Base-by-base conservation (phyloP, 768 basidiomycete species). In the Serendipita sp. region DNA sequence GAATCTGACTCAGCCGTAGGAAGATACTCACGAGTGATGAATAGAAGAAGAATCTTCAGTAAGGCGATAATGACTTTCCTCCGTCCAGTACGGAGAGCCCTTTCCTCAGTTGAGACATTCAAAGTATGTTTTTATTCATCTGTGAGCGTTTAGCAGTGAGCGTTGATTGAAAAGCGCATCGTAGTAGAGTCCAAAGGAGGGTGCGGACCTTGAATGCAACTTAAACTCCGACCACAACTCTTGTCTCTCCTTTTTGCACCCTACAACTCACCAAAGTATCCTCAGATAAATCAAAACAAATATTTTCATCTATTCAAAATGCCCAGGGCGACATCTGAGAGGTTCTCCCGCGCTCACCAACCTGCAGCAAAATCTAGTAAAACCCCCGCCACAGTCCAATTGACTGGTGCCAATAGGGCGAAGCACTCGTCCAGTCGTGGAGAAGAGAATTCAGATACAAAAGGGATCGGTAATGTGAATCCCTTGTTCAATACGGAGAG, bases 401-500 rank as follows among this genome's bases (percentile, higher is more conserved):
- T 35, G 15, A 45, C 62, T 48, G 65, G 65, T 34, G 64, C 63
- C 58, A 65, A 65, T 45, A 64, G 65, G 18, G 60, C 41, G 24
- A 60, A 63, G 44, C 63, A 64, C 15, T 18, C 35, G 16, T 45
- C 28, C 41, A 65, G 41, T 15, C 10, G 64, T 18, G 32, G 54
- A 30, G 51, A 30, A n/a, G 35, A 37, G 5, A 47, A 38, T 54
- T 72, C 72, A 48, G 68, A 72, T 11, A 73, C 74, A 3, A 74
- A 76, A 1, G 75, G 79, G 0, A 77, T 78, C 2, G 76, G 77
- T 64, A 62, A 63, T 28, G 82, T 84, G n/a, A 92, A 92, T 70
- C 92, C 92, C 0, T 86, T 93, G 66, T 93, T 92, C 79, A 94
- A 96, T 71, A 96, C 93, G 2, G 89, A 90, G 71, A 81, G 89